Evolutionary conservation across 1,139 yeast genomes (phyloP), one percentile per base, ranked within the genome.

Genomic region (Hyphopichia burtonii): DNA sequence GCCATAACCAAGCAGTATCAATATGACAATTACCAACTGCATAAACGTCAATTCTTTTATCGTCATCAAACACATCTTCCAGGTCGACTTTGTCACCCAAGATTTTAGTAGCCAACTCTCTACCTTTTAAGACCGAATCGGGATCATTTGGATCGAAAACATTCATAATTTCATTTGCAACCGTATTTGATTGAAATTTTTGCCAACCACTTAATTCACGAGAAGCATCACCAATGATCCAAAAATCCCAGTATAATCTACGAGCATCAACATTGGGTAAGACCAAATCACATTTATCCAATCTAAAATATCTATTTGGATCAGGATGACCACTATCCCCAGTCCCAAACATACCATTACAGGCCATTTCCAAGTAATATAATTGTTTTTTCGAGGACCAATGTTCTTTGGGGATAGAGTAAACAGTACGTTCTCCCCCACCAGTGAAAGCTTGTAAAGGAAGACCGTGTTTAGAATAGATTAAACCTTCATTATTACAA

Each of bases 1-100:
- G 98, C 99, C 99, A 93, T 47, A 87, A 73, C 96, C 97, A 90
- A 18, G 96, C 96, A 27, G 98, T 91, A 59, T 93, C 99, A 54
- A 93, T 93, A 63, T 93, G 99, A 61, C 98, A 93, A 59, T 93
- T 88, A 38, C 98, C 98, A 49, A 93, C 76, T 5, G 89, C 96
- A 59, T 71, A 85, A 8, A 90, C 96, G 52, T 72, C 76, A 38
- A 70, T 54, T 28, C 62, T 49, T 5, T 56, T 48, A 15, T 60
- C 58, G 15, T 54, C 57, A 34, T 80, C 76, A 49, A 61, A 73
- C 1, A 90, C 97, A 16, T 74, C 74, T 8, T 78, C 77, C 2
- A 84, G 71, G 59, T 89, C 86, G 37, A 80, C 71, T 38, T 80
- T 71, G 2, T 67, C 52, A 33, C 97, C 97, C 43, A 91, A 67